Base-by-base conservation (phyloP, 257 asterid species). In the Solanum paucissectum region DNA sequence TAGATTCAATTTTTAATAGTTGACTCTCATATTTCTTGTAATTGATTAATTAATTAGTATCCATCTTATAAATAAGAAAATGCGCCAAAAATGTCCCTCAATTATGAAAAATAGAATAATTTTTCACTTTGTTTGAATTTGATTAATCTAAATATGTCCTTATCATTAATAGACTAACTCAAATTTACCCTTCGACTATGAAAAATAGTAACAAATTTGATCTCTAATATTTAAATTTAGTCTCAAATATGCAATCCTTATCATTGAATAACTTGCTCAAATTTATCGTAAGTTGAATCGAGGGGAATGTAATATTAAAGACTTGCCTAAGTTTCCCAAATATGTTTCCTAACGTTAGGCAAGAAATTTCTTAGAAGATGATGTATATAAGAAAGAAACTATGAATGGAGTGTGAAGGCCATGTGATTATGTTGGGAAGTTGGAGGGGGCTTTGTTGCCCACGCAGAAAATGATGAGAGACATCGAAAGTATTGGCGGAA, bases 371-470 rank as follows among this genome's bases (percentile, higher is more conserved):
- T 81, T 5, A 81, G 85, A 81, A 49, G 85, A 29, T 81, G 85
- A 79, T 79, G 84, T 42, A 42, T 23, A 58, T 34, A 84, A 62
- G 29, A 58, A 84, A 85, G 12, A 64, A 37, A 40, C 55, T 64
- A 38, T 4, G 60, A 85, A 71, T 85, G 64, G 62, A 37, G 66
- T 44, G 87, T 66, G 82, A 85, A 37, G 44, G 66, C 42, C 88
- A 86, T 86, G 88, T 86, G 88, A 40, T 29, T 9, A 44, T 86
- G 83, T 86, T 86, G 83, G 88, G 68, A 66, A 40, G 82, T 64
- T 64, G 68, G 66, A 64, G 42, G 18, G 66, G 8, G 1, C 12
- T 46, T 81, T 81, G 85, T 81, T 81, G 66, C 83, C 68, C 88
- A 86, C 88, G 88, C 88, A 58, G 83, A 18, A 34, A 86, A 86